Base-by-base conservation (phyloP, 441 rosid genomes). In the Aquilaria agallochum region DNA sequence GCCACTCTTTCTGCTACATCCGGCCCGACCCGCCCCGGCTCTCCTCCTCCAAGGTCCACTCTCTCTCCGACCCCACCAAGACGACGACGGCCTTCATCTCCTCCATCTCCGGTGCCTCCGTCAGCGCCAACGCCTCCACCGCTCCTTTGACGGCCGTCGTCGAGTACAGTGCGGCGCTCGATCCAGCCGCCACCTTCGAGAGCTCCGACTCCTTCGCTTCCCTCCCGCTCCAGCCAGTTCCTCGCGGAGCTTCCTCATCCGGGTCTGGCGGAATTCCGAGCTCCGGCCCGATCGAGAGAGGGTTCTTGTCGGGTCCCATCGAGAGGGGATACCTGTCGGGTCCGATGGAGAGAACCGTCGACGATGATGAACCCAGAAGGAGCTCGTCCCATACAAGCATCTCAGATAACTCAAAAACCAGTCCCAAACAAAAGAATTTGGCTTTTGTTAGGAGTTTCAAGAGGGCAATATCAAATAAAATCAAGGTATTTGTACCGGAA, bases 51-150 rank as follows among this genome's bases (percentile, higher is more conserved):
- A 72, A 77, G 51, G 67, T 70, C 62, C 74, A 66, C 63, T 64
- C 74, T n/a, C 69, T 67, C 10, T 60, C 48, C 51, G 50, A 59
- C n/a, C 31, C 73, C 30, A 52, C 15, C 50, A 67, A 44, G 1
- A 70, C 80, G 49, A 80, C 82, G 57, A 71, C 85, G 53, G 82
- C 80, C 70, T 75, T 76, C 34, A 84, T 82, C 70, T 75, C 76
- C 34, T 75, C 87, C 34, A 84, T 87, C 55, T 83, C 94, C 67
- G 94, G 94, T 46, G 94, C 94, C 10, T 87, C 90, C 11, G 82
- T 84, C 58, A 75, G 94, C 66, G 90, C 94, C 63, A 87, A 87
- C 73, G 55, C 72, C 45, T 79, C 94, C 1, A 74, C 90, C 42
- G 70, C 72, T 0, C 83, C 76, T 52, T 60, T 74, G 53, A 62